Evolutionary conservation across 2,329 filamentous ascomycete genomes (phyloP).

Genomic region (Ilyonectria mors-panacis): DNA sequence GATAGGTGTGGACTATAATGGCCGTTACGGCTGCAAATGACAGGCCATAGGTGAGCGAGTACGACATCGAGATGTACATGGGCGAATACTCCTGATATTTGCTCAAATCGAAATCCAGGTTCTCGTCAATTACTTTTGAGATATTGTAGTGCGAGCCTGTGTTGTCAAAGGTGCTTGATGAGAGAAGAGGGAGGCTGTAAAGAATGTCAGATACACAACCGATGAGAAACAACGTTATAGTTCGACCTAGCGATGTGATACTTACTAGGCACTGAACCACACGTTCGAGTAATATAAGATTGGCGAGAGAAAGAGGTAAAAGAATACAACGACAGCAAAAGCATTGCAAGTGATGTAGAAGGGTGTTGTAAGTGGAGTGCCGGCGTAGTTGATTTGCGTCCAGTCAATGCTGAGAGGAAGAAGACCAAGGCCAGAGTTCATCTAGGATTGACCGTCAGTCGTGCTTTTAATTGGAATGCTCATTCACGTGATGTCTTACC

Average conservation of each 20-base stretch:
- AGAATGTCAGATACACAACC: neutral
- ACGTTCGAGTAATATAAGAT: slow-evolving; percentile 31
- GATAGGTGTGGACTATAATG: slow-evolving; percentile 26
- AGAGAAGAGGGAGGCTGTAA: slow-evolving; percentile 23
- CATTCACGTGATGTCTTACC: neutral
- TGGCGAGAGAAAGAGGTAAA: slow-evolving; percentile 22
- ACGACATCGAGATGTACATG: slow-evolving; percentile 30
- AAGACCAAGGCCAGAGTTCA: slow-evolving; percentile 27
- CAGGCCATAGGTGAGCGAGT: slow-evolving; percentile 23
- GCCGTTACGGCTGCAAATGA: slow-evolving; percentile 26
- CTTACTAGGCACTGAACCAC: slow-evolving; percentile 30
- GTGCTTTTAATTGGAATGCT: fast-evolving
- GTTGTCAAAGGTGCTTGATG: slow-evolving; percentile 27
- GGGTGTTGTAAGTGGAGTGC: slow-evolving; percentile 14
- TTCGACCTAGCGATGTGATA: neutral
- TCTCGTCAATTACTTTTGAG: slow-evolving; percentile 18
- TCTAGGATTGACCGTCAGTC: neutral
- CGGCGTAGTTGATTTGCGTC: slow-evolving; percentile 30
- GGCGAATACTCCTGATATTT: slow-evolving; percentile 28
- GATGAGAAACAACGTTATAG: no score
- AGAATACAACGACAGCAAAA: slow-evolving; percentile 22
- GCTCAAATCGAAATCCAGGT: slow-evolving; percentile 21
- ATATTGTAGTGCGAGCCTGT: slow-evolving; percentile 21
- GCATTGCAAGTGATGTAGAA: slow-evolving; percentile 31
- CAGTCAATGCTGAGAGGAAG: slow-evolving; percentile 25